Evolutionary conservation across 805 yeast genomes (phyloP), one percentile per base, ranked within the genome.

Genomic region (Candida sphagnicola): DNA sequence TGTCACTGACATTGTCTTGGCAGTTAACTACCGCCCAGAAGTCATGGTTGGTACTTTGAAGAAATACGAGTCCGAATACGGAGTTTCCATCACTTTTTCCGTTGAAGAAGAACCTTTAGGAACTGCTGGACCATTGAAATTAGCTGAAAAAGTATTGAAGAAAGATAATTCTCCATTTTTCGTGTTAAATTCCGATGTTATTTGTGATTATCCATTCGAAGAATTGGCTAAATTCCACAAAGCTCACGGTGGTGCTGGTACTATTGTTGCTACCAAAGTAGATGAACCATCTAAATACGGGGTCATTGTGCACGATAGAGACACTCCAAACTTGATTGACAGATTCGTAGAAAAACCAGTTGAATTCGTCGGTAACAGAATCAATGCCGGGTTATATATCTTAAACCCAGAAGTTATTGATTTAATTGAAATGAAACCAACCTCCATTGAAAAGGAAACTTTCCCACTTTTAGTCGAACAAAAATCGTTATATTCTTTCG

Each of bases 211-310:
- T 73, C 99, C 99, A 55, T 91, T 93, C 74, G 68, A 75, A 56
- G 97, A 91, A 65, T 79, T 93, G 62, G 90, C 87, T 49, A 82
- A 74, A 39, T 93, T 89, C 88, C 99, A 93, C 80, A 72, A 77
- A 64, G 82, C 85, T 46, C 98, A 91, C 73, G 97, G 96, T 67
- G 98, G 95, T 65, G 86, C 80, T 58, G 99, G 96, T 70, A 93
- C 99, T 58, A 93, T 93, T 61, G 98, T 93, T 46, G 99, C 98
- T 49, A 93, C 99, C 62, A 93, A 93, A 77, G 99, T 93, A 51
- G 99, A 93, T 65, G 99, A 93, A 74, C 99, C 99, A 49, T 85
- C 95, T 59, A 93, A 93, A 74, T 93, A 93, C 74, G 99, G 99
- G 79, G 99, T 93, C 65, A 93, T 93, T 67, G 99, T 93, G 47